Evolutionary conservation across 164 flowering plant species (phyloP).

Genomic region (Tetrastigma voinierianum): DNA sequence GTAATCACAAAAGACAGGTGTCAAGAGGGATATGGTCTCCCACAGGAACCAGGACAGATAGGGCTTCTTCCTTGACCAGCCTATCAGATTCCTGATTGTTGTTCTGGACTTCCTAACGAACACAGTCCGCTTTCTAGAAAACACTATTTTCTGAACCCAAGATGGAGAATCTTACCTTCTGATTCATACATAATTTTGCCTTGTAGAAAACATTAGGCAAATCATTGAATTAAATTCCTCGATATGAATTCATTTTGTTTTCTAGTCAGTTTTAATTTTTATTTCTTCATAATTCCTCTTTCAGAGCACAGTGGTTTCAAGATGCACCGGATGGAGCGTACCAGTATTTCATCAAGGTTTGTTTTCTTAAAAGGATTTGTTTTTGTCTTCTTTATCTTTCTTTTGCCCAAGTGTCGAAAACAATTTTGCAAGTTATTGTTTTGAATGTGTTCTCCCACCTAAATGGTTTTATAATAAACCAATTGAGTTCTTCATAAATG

Average conservation of each 20-base stretch:
- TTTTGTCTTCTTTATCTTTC: neutral
- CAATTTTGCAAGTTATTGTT: neutral
- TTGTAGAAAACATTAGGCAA: too few relatives aligned
- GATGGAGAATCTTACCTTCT: too few relatives aligned
- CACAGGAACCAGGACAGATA: too few relatives aligned
- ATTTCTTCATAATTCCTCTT: constrained; percentile 3
- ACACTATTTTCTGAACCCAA: too few relatives aligned
- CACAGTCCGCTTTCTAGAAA: too few relatives aligned
- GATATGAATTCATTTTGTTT: neutral
- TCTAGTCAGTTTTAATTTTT: neutral
- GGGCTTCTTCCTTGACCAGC: too few relatives aligned
- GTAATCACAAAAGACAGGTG: too few relatives aligned
- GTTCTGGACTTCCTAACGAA: too few relatives aligned
- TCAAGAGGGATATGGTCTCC: too few relatives aligned
- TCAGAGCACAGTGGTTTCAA: constrained; percentile 68
- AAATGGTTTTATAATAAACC: too few relatives aligned
- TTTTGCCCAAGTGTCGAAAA: neutral
- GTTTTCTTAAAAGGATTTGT: constrained; percentile 1
- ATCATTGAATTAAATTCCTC: neutral
- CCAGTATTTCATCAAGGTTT: constrained; percentile 83
- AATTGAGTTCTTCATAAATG: neutral
- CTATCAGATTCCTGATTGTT: too few relatives aligned
- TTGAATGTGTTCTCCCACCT: neutral
- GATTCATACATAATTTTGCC: too few relatives aligned
- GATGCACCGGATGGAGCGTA: constrained; percentile 56